Conservation (phyloP, 805 yeast species). For the Metschnikowia peoriensis region DNA sequence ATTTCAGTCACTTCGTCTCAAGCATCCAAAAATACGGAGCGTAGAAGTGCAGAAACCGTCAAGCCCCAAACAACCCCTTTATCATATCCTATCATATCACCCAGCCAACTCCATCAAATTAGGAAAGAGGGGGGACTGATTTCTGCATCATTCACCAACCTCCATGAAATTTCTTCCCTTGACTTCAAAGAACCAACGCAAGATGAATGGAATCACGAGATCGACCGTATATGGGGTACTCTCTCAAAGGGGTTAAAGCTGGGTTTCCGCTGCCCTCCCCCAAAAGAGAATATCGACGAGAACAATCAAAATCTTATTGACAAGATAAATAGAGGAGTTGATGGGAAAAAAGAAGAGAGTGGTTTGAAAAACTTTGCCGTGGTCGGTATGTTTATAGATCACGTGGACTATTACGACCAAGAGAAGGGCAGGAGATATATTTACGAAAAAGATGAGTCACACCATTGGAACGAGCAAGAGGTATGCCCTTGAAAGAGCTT, state of each 20-base stretch:
- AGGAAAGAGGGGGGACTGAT: conserved; percentile 18
- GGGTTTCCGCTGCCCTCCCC: conserved; percentile 70
- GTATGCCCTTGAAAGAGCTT: conserved; percentile 61
- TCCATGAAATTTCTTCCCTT: conserved; percentile 25
- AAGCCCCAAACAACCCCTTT: conserved; percentile 22
- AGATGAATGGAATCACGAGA: conserved; percentile 69
- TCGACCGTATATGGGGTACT: conserved; percentile 58
- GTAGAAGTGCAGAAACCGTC: background rate
- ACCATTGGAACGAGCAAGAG: conserved; percentile 69
- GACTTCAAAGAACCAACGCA: conserved; percentile 46
- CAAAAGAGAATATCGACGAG: conserved; percentile 57
- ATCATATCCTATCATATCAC: conserved; percentile 29
- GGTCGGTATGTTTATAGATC: conserved; percentile 64
- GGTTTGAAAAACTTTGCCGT: conserved; percentile 67
- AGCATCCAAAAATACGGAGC: conserved; percentile 2
- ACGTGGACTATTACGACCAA: conserved; percentile 66
- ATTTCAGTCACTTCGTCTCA: conserved; percentile 10
- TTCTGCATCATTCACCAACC: conserved; percentile 29
- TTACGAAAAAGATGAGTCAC: conserved; percentile 54
- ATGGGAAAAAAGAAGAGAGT: conserved; percentile 66
- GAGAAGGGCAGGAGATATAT: conserved; percentile 55
- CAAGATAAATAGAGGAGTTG: conserved; percentile 77
- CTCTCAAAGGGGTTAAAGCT: conserved; percentile 60
- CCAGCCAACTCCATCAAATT: conserved; percentile 22
- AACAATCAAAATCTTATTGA: conserved; percentile 60